Evolutionary conservation across 2,329 filamentous ascomycete species (phyloP), one percentile per base, ranked within the genome.

Genomic region (Xylariaceae sp.): DNA sequence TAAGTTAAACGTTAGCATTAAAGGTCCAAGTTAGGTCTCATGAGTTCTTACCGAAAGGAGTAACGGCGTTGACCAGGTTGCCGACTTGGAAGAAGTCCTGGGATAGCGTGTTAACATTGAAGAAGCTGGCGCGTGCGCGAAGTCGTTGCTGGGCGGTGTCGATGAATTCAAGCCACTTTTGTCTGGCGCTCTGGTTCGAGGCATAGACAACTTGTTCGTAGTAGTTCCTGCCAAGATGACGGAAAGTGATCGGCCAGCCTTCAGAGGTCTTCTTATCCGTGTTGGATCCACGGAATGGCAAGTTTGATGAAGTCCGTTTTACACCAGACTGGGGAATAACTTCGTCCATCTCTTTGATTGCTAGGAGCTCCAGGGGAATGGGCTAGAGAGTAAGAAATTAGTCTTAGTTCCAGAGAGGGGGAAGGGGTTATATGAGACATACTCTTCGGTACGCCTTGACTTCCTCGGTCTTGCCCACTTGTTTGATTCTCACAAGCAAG

Each of bases 141-240:
- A 99, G 81, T 63, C 89, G 89, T 68, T 90, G 86, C 74, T 99
- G 95, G 66, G 96, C 92, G 53, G 86, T 83, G 70, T 96, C 91
- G 68, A 99, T 97, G 70, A 90, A 88, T 76, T 99, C 92, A 72
- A 99, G 91, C 88, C 94, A 99, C 75, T 97, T 99, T 73, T 93
- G 90, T 60, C 94, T 84, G 30, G 91, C 90, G 7, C 90, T 88
- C 67, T 90, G 88, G 60, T 90, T 95, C 8, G 88, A 86, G 51
- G 92, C 93, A 74, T 88, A 97, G 3, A 99, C 81, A 2, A 92
- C 94, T 69, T 92, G 79, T 72, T 97, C 93, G 71, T 97, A 99
- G 37, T 93, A 94, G 56, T 92, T 92, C 75, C 96, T 97, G 53
- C 94, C 94, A 61, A 99, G 82, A 79, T 97, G 92, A 67, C 90